Percentiles rank a stretch among this genome's conserved stretches.
Conservation (phyloP, 2,329 filamentous ascomycete genomes). For the Colletotrichum sp. region DNA sequence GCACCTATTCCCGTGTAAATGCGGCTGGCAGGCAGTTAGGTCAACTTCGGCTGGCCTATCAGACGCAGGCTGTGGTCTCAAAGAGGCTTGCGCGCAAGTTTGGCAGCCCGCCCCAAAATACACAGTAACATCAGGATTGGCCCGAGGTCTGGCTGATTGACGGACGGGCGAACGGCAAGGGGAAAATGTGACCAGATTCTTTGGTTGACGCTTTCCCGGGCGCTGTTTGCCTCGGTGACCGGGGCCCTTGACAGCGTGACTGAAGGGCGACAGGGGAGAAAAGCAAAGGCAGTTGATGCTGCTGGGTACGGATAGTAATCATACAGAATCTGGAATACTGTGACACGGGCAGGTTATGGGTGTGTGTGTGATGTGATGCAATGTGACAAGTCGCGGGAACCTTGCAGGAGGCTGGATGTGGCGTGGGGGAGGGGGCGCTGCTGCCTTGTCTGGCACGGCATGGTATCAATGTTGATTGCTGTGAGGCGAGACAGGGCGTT, state of each 20-base stretch:
- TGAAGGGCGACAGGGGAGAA: neutral
- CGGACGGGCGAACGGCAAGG: neutral
- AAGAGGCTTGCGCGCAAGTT: neutral
- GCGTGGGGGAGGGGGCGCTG: neutral
- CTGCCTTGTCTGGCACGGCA: neutral
- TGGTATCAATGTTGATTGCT: neutral
- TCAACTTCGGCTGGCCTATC: neutral
- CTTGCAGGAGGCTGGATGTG: constrained; percentile 6
- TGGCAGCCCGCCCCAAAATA: neutral
- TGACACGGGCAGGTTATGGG: neutral
- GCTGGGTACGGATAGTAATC: neutral
- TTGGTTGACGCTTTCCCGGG: neutral
- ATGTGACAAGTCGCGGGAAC: constrained; percentile 16
- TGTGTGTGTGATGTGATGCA: neutral
- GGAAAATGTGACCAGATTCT: neutral
- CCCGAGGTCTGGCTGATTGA: neutral
- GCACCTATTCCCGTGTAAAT: neutral
- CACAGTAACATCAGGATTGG: neutral
- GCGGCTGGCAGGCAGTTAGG: neutral
- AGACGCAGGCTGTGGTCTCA: neutral
- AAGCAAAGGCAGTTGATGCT: neutral
- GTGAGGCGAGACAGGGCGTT: neutral
- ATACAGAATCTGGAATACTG: neutral
- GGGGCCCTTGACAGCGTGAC: neutral
- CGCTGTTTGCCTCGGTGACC: neutral